Evolutionary conservation across 2,329 filamentous ascomycete species (phyloP).

Genomic region (Conoideocrella luteorostrata): DNA sequence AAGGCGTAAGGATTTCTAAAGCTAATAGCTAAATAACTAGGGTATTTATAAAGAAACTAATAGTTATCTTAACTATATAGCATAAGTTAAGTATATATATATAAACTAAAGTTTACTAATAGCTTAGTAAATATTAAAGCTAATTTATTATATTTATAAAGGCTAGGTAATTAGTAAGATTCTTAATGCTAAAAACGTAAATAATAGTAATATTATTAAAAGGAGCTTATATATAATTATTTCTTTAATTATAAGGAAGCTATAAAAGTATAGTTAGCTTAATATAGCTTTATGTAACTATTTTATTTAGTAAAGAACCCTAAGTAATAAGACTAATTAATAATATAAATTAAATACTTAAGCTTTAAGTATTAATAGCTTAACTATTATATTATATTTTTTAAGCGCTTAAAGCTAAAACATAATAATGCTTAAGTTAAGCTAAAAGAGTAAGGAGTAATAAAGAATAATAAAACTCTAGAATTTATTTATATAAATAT

Average conservation of each 20-base stretch:
- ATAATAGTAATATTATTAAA: slow-evolving; percentile 5
- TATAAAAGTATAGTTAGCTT: slow-evolving; percentile 18
- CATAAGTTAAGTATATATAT: too few relatives aligned
- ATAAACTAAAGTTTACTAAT: too few relatives aligned
- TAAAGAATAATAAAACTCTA: slow-evolving; percentile 14
- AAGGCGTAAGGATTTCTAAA: too few relatives aligned
- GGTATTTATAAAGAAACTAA: too few relatives aligned
- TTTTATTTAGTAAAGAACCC: slow-evolving; percentile 24
- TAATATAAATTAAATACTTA: slow-evolving; percentile 34
- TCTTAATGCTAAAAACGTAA: slow-evolving; percentile 2
- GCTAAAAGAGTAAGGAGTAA: slow-evolving; percentile 20
- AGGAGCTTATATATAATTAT: slow-evolving; percentile 12
- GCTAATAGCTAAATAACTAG: too few relatives aligned
- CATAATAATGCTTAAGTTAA: slow-evolving; percentile 24
- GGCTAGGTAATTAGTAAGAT: slow-evolving; percentile 3
- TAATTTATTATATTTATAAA: slow-evolving; percentile 9
- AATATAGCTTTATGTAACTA: slow-evolving; percentile 21
- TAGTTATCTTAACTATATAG: too few relatives aligned
- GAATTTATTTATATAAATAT: slow-evolving; percentile 7
- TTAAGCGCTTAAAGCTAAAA: slow-evolving; percentile 16
- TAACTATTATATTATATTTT: slow-evolving; percentile 12
- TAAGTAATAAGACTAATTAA: slow-evolving; percentile 23
- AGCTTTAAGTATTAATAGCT: slow-evolving; percentile 21
- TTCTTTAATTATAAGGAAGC: slow-evolving; percentile 20
- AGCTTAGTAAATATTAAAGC: slow-evolving; percentile 10